Evolutionary conservation across 192 early-diverging fungal genomes (phyloP), one percentile per base, ranked within the genome.

Genomic region (Coemansia sp.): DNA sequence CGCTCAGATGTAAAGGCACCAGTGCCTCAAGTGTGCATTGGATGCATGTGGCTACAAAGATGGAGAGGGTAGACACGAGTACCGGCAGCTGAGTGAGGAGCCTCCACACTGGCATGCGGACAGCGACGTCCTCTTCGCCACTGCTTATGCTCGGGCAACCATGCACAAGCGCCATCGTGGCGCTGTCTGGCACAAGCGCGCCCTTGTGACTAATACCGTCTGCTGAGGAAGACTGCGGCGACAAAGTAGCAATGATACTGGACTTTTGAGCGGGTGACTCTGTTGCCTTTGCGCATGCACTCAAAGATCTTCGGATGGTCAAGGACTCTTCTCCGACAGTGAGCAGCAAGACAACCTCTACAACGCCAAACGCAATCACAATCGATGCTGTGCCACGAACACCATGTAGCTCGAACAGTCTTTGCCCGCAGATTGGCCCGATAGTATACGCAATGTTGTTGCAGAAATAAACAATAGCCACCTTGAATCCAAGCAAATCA

Each of bases 381-480:
- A 78, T 39, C n/a, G 67, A 63, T 0, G 70, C 70, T 17, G 59
- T 69, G 8, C 70, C 71, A 5, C 39, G 63, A 19, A 78, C 37
- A 2, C 76, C 76, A 15, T 53, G 17, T 14, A 57, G 14, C 1
- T 78, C 64, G 44, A 60, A 78, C 1, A 78, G 64, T 37, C 48
- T 68, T 53, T 78, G 57, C 2, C 76, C 76, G 19, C 66, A 68
- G 4, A 78, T 67, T 15, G 76, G 76, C 1, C 76, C 76, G 25
- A 69, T 78, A 3, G 76, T 73, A 25, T 78, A 73, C 1, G 66
- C 67, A 65, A 73, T 69, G 67, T 78, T 69, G 60, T 78, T 78
- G 63, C 65, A 61, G 39, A 78, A 59, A 27, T 63, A 73, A 10
- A 69, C 38, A 12, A 78, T 69, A 11, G 76, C 66, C 42, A 73